A percentile compares a stretch with the other conserved stretches of the same genome.
Evolutionary conservation across 257 asterid genomes (phyloP).

Genomic region (Verbena officinalis): DNA sequence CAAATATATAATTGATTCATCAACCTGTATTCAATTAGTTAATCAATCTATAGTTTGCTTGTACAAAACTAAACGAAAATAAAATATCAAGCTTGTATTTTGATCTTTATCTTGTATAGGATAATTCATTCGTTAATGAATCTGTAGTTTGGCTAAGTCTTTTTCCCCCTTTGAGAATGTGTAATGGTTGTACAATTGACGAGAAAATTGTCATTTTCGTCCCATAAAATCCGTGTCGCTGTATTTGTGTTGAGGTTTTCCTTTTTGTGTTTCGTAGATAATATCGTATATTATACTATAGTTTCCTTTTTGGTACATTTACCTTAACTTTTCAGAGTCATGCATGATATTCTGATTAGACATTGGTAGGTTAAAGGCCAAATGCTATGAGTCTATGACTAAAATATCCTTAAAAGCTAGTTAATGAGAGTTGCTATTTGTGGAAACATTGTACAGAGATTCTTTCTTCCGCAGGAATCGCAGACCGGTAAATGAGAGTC

Average conservation of each 20-base stretch:
- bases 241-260: too few relatives aligned
- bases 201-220: too few relatives aligned
- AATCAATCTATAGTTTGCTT: conserved; percentile 16
- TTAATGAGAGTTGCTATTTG: not conserved
- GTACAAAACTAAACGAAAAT: conserved; percentile 11
- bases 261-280: too few relatives aligned
- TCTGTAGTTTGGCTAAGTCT: not conserved
- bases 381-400: too few relatives aligned
- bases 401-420: not conserved
- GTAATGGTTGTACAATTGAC: too few relatives aligned
- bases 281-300: not conserved
- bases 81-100: not conserved
- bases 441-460: not conserved
- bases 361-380: not conserved
- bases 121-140: not conserved
- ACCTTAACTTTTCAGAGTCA: not conserved
- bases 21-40: conserved; percentile 21
- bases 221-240: too few relatives aligned
- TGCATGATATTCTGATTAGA: not conserved
- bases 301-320: not conserved
- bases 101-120: not conserved
- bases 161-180: too few relatives aligned
- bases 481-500: too few relatives aligned
- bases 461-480: not conserved
- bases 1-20: not conserved